Evolutionary conservation across 306 rosid genomes (phyloP), one percentile per base, ranked within the genome.

Genomic region (Gastrolobium villosum): DNA sequence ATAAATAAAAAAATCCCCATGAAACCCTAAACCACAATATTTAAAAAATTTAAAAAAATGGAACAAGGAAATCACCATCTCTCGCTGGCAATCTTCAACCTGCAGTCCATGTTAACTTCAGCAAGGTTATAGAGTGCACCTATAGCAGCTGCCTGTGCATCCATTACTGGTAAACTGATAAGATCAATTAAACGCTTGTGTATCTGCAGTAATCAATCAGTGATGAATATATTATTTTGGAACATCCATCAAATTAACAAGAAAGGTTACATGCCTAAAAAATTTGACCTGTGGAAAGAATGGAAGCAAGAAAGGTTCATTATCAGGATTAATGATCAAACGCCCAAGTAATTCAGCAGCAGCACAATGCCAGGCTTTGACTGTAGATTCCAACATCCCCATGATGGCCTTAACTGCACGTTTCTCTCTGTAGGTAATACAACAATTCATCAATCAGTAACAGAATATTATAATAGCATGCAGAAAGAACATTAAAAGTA

Each of bases 101-200:
- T 86, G 90, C 99, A 93, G 86, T 96, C 98, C 98, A 96, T 83
- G 78, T 91, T 96, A 71, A 96, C 98, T 90, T 96, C 99, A 6
- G 95, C 96, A 10, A 96, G 97, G 93, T 96, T 96, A 85, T 91
- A 96, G 44, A 96, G 96, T 30, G 99, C 99, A 37, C 99, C 99
- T 52, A 96, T 88, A 31, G 98, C 97, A 71, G 96, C 96, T 62
- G 97, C 99, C 84, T 91, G 97, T 28, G 99, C 98, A 81, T 93
- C 99, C 2, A 85, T 69, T 75, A 90, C 98, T 8, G 90, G 98
- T 67, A 90, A 81, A 88, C 97, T 94, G 91, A 94, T 81, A 63
- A 94, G 94, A 83, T 94, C 97, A 53, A 94, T 85, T 66, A 94
- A 84, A 15, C 94, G 97, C 88, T 89, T 93, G 89, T 95, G 92